phyloP scores from a whole-genome alignment of 164 flowering plant genomes.

The Magnolia officinalis region DNA sequence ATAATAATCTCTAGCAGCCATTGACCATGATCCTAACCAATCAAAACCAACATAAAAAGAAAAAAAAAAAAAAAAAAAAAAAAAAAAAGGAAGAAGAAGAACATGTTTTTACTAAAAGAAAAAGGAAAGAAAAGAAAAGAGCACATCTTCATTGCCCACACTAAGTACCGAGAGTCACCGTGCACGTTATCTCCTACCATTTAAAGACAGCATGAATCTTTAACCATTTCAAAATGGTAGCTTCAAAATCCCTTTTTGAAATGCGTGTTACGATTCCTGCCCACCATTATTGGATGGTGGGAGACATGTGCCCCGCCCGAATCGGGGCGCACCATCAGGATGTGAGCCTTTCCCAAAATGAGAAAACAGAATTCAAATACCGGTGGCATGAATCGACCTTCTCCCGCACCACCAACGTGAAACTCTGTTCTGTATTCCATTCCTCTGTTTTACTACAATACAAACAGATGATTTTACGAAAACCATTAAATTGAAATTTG shows the following conservation, averaged over 20 bases:
- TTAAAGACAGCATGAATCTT: no score
- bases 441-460: conserved; percentile 21
- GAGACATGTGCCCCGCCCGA: no score
- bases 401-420: conserved; percentile 24
- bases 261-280: no score
- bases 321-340: no score
- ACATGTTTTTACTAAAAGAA: background rate
- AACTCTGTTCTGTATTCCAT: conserved; percentile 27
- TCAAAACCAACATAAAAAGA: no score
- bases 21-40: conserved; percentile 23
- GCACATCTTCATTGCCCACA: no score
- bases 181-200: no score
- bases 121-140: background rate
- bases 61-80: background rate
- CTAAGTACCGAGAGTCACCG: no score
- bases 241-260: no score
- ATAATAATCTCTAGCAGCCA: conserved; percentile 61
- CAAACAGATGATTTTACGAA: background rate
- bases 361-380: conserved; percentile 22
- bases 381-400: conserved; percentile 63
- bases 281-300: no score
- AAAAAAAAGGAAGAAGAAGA: background rate
- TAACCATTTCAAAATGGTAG: no score
- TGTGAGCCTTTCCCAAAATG: no score
- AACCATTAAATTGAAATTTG: background rate